Percentiles rank a stretch among this genome's conserved stretches.
These are phyloP conservation scores for Penicillium janthinellum DNA, from an alignment of 2,329 filamentous ascomycete genomes.

Conservation along the genomic window DNA sequence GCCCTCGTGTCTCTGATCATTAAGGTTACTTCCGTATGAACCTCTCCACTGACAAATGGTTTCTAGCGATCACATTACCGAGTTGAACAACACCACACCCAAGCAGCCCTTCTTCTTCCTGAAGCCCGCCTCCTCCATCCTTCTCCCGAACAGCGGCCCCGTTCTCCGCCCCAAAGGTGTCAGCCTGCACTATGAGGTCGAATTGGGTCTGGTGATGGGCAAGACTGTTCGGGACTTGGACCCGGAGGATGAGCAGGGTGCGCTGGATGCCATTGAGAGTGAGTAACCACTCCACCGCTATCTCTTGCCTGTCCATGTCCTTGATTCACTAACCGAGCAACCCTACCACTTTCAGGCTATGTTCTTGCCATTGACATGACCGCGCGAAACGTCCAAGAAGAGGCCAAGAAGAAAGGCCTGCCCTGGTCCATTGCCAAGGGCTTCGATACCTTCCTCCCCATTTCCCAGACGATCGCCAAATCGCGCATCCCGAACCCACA, in stretches of 20 bases:
- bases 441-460: slow-evolving; percentile 94
- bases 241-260: slow-evolving; percentile 71
- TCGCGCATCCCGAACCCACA: slow-evolving; percentile 81
- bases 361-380: slow-evolving; percentile 96
- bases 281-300: slow-evolving; percentile 10
- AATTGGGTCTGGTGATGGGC: slow-evolving; percentile 86
- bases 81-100: slow-evolving; percentile 82
- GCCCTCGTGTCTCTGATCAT: not conserved
- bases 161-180: slow-evolving; percentile 81
- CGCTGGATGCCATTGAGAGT: slow-evolving; percentile 81
- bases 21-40: not conserved
- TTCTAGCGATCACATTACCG: slow-evolving; percentile 81
- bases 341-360: slow-evolving; percentile 61
- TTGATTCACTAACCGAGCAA: not conserved
- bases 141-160: slow-evolving; percentile 75
- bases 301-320: not conserved
- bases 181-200: slow-evolving; percentile 90
- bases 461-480: slow-evolving; percentile 80
- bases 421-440: slow-evolving; percentile 97
- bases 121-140: slow-evolving; percentile 85
- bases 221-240: slow-evolving; percentile 76
- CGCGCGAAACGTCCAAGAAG: slow-evolving; percentile 89
- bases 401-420: slow-evolving; percentile 94
- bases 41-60: not conserved
- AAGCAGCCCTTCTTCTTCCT: slow-evolving; percentile 99